phyloP scores from a whole-genome alignment of 2,329 filamentous ascomycete genomes.

The Phialemoniopsis sp. region DNA sequence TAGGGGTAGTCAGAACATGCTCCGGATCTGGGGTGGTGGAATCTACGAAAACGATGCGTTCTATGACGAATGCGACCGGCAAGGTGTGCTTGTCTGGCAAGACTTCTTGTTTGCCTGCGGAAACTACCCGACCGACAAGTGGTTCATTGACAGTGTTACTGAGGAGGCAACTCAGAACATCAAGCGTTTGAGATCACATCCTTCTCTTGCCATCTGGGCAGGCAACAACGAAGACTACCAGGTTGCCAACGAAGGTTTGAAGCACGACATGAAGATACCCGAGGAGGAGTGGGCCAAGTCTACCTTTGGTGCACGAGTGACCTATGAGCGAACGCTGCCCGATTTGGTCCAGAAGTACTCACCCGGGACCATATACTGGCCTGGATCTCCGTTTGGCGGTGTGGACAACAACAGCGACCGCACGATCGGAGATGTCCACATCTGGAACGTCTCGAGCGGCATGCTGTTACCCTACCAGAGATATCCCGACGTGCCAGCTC shows the following conservation, averaged over 20 bases:
- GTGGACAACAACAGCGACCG: background rate
- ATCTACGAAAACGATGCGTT: constrained; percentile 73
- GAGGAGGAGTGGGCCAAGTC: too few species aligned
- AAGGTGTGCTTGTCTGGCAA: constrained; percentile 79
- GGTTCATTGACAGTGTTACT: constrained; percentile 60
- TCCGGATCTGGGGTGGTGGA: constrained; percentile 43
- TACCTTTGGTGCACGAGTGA: too few species aligned
- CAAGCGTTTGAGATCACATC: constrained; percentile 50
- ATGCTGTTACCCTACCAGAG: too few species aligned
- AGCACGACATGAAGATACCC: constrained; percentile 3
- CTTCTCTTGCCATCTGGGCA: constrained; percentile 70
- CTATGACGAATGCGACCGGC: constrained; percentile 72
- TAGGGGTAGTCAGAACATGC: constrained; percentile 1
- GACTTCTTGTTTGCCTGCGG: constrained; percentile 83
- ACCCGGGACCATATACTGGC: too few species aligned
- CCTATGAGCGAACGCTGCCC: too few species aligned
- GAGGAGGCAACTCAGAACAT: constrained; percentile 63
- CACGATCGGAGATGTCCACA: too few species aligned
- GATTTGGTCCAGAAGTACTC: too few species aligned
- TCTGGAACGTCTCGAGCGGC: too few species aligned
- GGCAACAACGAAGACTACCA: constrained; percentile 65
- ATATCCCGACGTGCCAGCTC: too few species aligned
- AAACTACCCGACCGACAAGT: constrained; percentile 65
- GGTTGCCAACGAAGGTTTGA: constrained; percentile 17
- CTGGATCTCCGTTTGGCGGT: too few species aligned